phyloP scores from a whole-genome alignment of 2,329 filamentous ascomycete species.

The Cladosporium sp. region DNA sequence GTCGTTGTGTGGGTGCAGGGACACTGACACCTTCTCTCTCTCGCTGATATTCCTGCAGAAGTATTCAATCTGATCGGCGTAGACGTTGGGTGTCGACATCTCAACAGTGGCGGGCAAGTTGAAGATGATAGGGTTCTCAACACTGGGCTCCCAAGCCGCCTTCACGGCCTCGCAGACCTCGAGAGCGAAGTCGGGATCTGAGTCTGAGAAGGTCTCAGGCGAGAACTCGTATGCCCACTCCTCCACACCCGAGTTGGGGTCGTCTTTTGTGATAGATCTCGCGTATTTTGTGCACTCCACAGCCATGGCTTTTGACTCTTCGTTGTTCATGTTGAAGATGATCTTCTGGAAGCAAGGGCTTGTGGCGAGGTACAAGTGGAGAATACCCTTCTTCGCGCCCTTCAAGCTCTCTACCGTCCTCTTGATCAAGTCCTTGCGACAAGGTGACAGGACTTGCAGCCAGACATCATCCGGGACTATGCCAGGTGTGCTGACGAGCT shows the following conservation, averaged over 20 bases:
- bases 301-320: conserved; percentile 78
- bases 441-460: conserved; percentile 90
- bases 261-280: conserved; percentile 83
- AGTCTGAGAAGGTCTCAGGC: conserved; percentile 89
- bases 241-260: conserved; percentile 58
- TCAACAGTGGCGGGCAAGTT: conserved; percentile 96
- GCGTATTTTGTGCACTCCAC: conserved; percentile 85
- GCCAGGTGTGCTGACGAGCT: conserved; percentile 81
- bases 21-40: conserved; percentile 83
- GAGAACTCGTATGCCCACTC: conserved; percentile 82
- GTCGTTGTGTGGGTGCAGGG: conserved; percentile 93
- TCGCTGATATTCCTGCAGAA: conserved; percentile 86
- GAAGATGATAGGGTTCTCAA: conserved; percentile 85
- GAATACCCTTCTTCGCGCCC: conserved; percentile 88
- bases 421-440: conserved; percentile 85
- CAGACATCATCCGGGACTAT: conserved; percentile 85
- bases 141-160: conserved; percentile 82
- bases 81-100: conserved; percentile 91
- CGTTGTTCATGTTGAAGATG: conserved; percentile 84
- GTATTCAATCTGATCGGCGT: conserved; percentile 94
- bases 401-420: conserved; percentile 85
- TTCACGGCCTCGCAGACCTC: conserved; percentile 91
- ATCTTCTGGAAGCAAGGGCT: conserved; percentile 93
- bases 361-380: conserved; percentile 95
- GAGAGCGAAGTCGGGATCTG: conserved; percentile 78